These are phyloP conservation scores for Thelonectria discophora DNA, from an alignment of 2,329 filamentous ascomycete genomes.

Conservation along the genomic window DNA sequence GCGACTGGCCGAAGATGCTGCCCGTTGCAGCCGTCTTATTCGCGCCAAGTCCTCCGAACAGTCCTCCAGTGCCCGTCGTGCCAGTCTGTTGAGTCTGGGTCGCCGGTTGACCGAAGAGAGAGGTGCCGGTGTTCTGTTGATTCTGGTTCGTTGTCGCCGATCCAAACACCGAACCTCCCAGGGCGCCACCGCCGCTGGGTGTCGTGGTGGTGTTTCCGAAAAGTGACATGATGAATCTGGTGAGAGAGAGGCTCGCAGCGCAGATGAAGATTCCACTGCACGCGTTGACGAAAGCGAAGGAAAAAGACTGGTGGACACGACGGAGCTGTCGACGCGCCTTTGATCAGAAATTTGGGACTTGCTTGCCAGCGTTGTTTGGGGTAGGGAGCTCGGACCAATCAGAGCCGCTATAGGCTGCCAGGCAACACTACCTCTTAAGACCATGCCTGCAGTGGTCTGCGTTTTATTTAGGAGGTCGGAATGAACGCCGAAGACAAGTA, in stretches of 20 bases:
- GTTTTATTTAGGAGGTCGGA: not conserved
- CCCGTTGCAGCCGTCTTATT: constrained; percentile 35
- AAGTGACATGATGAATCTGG: constrained; percentile 45
- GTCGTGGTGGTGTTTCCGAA: constrained; percentile 44
- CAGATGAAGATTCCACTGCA: constrained; percentile 28
- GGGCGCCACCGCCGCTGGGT: constrained; percentile 31
- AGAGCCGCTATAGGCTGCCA: constrained; percentile 27
- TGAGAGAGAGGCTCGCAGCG: constrained; percentile 16
- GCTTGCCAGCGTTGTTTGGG: constrained; percentile 38
- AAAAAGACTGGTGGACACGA: constrained; percentile 28
- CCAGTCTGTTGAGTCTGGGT: constrained; percentile 39
- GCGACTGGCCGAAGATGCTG: constrained; percentile 39
- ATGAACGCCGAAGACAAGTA: not conserved
- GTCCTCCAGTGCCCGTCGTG: constrained; percentile 35
- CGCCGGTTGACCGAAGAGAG: constrained; percentile 45
- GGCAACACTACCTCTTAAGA: constrained; percentile 24
- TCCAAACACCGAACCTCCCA: constrained; percentile 37
- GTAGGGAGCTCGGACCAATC: constrained; percentile 48
- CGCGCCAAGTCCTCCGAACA: constrained; percentile 46
- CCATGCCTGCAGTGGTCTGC: not conserved
- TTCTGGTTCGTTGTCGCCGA: constrained; percentile 16
- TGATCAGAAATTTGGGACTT: constrained; percentile 46
- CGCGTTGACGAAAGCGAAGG: constrained; percentile 19
- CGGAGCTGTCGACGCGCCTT: constrained; percentile 39
- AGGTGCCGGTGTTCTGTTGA: constrained; percentile 41